Base-by-base conservation (phyloP, 2,329 filamentous ascomycete species). In the Pseudogymnoascus sp. region DNA sequence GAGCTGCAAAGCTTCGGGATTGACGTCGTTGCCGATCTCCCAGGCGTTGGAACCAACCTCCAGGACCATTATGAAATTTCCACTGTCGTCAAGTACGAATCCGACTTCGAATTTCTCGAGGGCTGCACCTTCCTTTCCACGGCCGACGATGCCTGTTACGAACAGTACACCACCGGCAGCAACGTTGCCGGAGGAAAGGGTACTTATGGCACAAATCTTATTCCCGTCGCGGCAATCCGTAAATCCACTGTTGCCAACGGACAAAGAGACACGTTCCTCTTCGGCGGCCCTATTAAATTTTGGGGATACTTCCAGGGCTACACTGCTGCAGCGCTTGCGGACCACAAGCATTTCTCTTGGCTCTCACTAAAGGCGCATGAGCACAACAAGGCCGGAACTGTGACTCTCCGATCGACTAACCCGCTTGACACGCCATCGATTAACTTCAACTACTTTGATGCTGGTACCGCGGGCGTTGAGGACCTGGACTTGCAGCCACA, bases 341-440 rank as follows among this genome's bases (percentile, higher is more conserved):
- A 70, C 11, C 74, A 71, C 11, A 71, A 78, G 81, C 77, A 78
- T 64, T 65, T 40, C 14, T 42, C 54, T 18, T 65, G 64, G 64
- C 21, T 65, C n/a, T 79, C 81, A 6, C 77, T 90, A 64, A 86
- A 87, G 73, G 80, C 82, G 0, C 85, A 87, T 68, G 80, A 86
- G 0, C 81, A 83, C 63, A 88, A 89, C 66, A 75, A 70, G 1
- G 81, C 81, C 5, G 88, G 88, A 10, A 80, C 79, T 1, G 86
- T 91, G 5, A 80, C 74, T 2, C 80, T 90, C 7, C 78, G 77
- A 21, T 86, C 83, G 0, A 75, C 81, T 0, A 81, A 90, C 70
- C 86, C 87, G 0, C 81, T 83, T 1, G 86, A 89, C 62, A 76
- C 79, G 5, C 87, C 88, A 0, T 72, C 81, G 4, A 87, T 90